A percentile compares a stretch with the other conserved stretches of the same genome.
phyloP scores from a whole-genome alignment of 352 stramenopile genomes.

The Phytophthora citrophthora region DNA sequence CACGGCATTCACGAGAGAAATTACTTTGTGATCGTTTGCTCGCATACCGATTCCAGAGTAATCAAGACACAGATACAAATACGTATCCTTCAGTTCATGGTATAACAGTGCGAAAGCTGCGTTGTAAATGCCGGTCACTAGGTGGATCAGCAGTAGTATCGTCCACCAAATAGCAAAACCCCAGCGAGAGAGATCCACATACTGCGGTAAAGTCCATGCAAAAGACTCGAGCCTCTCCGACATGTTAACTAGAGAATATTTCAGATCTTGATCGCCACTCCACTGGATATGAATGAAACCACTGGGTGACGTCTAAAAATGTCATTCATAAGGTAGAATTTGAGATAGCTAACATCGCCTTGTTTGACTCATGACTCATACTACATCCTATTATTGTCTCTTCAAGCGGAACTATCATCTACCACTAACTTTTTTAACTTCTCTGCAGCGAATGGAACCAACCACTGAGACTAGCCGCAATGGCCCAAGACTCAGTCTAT shows the following conservation, averaged over 20 bases:
- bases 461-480: conserved; percentile 3
- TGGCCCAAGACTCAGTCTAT: conserved; percentile 21
- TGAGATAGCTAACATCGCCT: no score
- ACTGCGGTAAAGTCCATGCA: neutral
- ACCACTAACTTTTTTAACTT: no score
- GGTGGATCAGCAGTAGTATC: neutral
- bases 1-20: neutral
- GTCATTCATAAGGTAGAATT: no score
- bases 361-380: no score
- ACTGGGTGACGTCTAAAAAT: no score
- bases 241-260: neutral
- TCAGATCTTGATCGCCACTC: no score
- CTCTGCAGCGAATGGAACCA: no score
- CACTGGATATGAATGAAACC: no score
- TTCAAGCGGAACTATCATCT: no score
- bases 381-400: neutral
- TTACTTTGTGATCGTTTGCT: neutral
- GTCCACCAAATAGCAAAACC: neutral
- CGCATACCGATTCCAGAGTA: conserved; percentile 1
- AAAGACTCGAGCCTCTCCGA: neutral
- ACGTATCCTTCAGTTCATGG: neutral
- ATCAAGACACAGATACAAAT: neutral
- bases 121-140: neutral
- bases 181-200: neutral
- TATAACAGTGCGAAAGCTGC: neutral